These are phyloP conservation scores for Onygenales sp. DNA, from an alignment of 2,329 filamentous ascomycete genomes.

Conservation along the genomic window DNA sequence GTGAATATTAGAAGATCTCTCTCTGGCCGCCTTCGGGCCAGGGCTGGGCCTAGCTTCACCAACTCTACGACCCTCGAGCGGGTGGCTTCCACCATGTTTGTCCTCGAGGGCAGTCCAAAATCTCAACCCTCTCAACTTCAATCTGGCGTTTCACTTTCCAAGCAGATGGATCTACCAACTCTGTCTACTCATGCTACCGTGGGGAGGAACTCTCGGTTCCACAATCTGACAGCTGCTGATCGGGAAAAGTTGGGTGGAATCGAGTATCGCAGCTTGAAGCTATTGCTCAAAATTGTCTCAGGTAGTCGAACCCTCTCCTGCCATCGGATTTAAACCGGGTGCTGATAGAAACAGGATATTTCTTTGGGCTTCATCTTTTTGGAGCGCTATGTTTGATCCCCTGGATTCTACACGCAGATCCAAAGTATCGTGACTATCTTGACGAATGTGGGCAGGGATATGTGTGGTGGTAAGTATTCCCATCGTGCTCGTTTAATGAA, in stretches of 20 bases:
- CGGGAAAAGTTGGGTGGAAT: slow-evolving; percentile 42
- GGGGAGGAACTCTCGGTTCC: slow-evolving; percentile 39
- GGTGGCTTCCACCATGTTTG: slow-evolving; percentile 31
- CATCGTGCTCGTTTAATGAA: not conserved
- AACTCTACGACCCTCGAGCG: slow-evolving; percentile 30
- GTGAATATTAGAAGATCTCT: not conserved
- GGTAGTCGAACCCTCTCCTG: slow-evolving; percentile 20
- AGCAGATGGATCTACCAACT: slow-evolving; percentile 24
- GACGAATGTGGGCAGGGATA: slow-evolving; percentile 36
- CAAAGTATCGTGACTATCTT: slow-evolving; percentile 33
- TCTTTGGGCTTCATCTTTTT: slow-evolving; percentile 37
- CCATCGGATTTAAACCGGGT: not conserved
- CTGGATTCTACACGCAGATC: slow-evolving; percentile 36
- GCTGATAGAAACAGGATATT: slow-evolving; percentile 30
- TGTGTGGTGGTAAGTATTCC: not conserved
- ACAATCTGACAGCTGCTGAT: slow-evolving; percentile 33
- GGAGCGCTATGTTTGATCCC: slow-evolving; percentile 40
- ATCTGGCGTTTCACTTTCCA: slow-evolving; percentile 8
- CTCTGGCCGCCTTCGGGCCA: not conserved
- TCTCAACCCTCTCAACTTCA: not conserved
- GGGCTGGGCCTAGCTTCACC: slow-evolving; percentile 12
- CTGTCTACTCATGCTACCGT: slow-evolving; percentile 37
- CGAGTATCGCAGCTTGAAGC: slow-evolving; percentile 42
- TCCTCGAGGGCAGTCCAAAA: slow-evolving; percentile 20
- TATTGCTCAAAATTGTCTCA: slow-evolving; percentile 39